Evolutionary conservation across 2,329 filamentous ascomycete genomes (phyloP).

Genomic region (Anthostomella pinea): DNA sequence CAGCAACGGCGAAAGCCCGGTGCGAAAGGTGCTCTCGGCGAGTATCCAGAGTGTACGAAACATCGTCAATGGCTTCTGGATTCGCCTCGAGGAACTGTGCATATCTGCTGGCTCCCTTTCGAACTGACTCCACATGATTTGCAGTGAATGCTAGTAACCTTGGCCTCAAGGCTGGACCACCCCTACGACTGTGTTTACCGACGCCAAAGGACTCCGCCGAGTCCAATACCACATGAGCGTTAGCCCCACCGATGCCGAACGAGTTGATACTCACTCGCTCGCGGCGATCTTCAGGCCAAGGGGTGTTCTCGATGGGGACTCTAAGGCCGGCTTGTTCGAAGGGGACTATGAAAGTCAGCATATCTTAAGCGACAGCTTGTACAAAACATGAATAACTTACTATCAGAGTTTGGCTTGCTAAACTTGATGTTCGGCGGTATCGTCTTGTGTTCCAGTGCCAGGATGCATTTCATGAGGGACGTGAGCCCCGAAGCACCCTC

Average conservation of each 20-base stretch:
- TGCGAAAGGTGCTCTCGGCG: constrained; percentile 17
- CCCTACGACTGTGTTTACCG: neutral
- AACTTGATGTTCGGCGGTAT: constrained; percentile 42
- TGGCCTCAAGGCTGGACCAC: constrained; percentile 1
- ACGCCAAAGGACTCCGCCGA: constrained; percentile 14
- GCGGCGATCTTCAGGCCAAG: constrained; percentile 29
- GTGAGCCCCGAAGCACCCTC: constrained; percentile 43
- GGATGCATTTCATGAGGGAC: constrained; percentile 40
- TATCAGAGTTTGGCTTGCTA: constrained; percentile 28
- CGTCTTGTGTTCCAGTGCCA: constrained; percentile 37
- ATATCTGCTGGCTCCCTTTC: constrained; percentile 7
- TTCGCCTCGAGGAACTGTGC: constrained; percentile 6
- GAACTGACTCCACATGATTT: constrained; percentile 13
- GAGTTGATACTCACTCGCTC: constrained; percentile 31
- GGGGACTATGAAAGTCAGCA: constrained; percentile 17
- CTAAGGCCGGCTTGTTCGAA: constrained; percentile 26
- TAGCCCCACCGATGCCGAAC: constrained; percentile 37
- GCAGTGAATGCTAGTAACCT: constrained; percentile 16
- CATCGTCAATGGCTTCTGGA: constrained; percentile 9
- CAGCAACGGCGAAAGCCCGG: constrained; percentile 13
- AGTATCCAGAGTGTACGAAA: constrained; percentile 16
- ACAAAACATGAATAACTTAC: constrained; percentile 11
- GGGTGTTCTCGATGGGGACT: constrained; percentile 29
- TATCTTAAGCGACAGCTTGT: neutral
- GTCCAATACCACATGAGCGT: constrained; percentile 31